Evolutionary conservation across 2,329 filamentous ascomycete species (phyloP).

Genomic region (Nemania serpens): DNA sequence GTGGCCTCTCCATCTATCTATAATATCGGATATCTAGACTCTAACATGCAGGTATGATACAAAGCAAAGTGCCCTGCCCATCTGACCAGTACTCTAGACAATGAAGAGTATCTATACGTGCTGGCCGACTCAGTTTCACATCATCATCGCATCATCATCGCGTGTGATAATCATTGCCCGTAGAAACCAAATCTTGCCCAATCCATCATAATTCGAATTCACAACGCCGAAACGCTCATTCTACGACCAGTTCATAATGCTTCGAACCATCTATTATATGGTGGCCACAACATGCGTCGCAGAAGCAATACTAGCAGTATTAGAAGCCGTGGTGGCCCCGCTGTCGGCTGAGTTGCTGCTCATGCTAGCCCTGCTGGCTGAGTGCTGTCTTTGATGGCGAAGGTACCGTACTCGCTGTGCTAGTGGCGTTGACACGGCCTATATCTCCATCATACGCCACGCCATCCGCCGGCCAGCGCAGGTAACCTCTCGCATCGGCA

Average conservation of each 20-base stretch:
- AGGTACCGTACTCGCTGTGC: conserved; percentile 16
- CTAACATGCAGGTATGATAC: conserved; percentile 5
- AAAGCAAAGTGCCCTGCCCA: neutral
- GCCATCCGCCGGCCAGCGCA: conserved; percentile 36
- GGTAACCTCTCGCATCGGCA: conserved; percentile 34
- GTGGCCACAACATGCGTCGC: neutral
- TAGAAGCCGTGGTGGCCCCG: neutral
- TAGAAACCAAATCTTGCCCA: neutral
- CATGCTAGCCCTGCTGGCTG: neutral
- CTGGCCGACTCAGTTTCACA: neutral
- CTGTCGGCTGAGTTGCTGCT: neutral
- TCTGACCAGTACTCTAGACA: neutral
- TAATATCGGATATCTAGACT: conserved; percentile 1
- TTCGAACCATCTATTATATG: neutral
- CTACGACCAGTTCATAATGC: neutral
- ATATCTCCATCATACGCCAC: conserved; percentile 35
- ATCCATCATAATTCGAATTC: neutral
- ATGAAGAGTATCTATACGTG: conserved; percentile 3
- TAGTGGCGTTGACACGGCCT: conserved; percentile 25
- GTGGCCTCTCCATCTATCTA: neutral
- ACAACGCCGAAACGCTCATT: conserved; percentile 2
- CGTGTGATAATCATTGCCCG: neutral
- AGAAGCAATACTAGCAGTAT: neutral
- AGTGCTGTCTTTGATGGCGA: conserved; percentile 20
- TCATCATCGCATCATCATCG: neutral